These are phyloP conservation scores for Eremomyces bilateralis DNA, from an alignment of 495 filamentous ascomycete genomes.

Conservation along the genomic window DNA sequence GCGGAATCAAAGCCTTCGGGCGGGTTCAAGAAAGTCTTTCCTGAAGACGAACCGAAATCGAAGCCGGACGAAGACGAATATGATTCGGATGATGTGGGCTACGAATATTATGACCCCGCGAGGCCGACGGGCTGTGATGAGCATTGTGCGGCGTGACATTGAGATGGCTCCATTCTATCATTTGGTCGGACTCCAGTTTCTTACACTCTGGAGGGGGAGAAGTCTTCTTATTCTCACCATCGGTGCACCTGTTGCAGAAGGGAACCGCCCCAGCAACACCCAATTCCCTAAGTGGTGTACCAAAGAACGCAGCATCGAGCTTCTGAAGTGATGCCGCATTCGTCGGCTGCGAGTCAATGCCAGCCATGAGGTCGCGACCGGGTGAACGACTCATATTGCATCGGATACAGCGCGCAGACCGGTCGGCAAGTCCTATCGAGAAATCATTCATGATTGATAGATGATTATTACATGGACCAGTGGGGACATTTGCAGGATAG, in stretches of 20 bases:
- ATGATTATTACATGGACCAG: too few relatives aligned
- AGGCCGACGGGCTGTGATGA: background rate
- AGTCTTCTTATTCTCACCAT: background rate
- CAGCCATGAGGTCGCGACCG: too few relatives aligned
- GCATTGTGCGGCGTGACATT: background rate
- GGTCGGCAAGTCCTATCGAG: too few relatives aligned
- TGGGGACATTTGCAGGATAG: too few relatives aligned
- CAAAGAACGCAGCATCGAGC: background rate
- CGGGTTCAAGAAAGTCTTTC: too few relatives aligned
- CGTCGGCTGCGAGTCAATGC: too few relatives aligned
- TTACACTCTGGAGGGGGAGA: background rate
- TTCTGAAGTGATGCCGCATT: too few relatives aligned
- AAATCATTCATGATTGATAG: too few relatives aligned
- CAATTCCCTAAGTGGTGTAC: background rate
- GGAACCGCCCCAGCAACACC: background rate
- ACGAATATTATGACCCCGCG: background rate
- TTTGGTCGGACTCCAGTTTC: background rate
- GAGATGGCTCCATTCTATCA: background rate
- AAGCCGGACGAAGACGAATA: background rate
- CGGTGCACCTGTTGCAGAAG: background rate
- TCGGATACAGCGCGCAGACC: too few relatives aligned
- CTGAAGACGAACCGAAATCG: too few relatives aligned
- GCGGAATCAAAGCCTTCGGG: too few relatives aligned
- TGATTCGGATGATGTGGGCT: background rate
- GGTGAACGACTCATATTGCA: too few relatives aligned